A percentile compares a stretch with the other conserved stretches of the same genome.
Conservation (phyloP, 2,329 filamentous ascomycete genomes). For the Neurospora crassa region DNA sequence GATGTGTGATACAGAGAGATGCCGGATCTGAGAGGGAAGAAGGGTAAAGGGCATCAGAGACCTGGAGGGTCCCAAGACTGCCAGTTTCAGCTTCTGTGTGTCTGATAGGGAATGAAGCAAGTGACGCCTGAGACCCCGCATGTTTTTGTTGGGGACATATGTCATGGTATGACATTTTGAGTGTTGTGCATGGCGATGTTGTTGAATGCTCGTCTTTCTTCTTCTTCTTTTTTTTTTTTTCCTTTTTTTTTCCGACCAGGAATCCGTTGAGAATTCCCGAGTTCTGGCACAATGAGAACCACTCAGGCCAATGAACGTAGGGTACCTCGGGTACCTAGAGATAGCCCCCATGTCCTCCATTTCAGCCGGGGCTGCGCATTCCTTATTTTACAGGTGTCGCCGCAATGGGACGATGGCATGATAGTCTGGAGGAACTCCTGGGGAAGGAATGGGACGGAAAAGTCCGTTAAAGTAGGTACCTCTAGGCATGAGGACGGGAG, state of each 20-base stretch:
- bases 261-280: neutral
- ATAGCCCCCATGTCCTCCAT: neutral
- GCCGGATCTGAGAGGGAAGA: neutral
- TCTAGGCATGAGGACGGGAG: neutral
- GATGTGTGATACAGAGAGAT: neutral
- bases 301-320: neutral
- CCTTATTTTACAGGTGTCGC: neutral
- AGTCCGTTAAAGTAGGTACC: neutral
- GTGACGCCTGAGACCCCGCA: neutral
- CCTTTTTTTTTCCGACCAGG: neutral
- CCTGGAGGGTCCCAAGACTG: neutral
- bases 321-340: too few relatives aligned
- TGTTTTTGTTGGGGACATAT: neutral
- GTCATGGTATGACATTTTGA: neutral
- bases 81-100: neutral
- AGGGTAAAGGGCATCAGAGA: neutral
- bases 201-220: neutral
- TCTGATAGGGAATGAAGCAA: neutral
- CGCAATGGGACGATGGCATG: neutral
- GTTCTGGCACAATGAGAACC: neutral
- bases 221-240: too few relatives aligned
- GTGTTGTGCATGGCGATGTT: neutral
- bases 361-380: neutral
- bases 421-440: neutral
- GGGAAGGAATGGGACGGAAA: neutral